Evolutionary conservation across 768 basidiomycete species (phyloP), one percentile per base, ranked within the genome.

Genomic region (Pleurotus salmoneostramineus): DNA sequence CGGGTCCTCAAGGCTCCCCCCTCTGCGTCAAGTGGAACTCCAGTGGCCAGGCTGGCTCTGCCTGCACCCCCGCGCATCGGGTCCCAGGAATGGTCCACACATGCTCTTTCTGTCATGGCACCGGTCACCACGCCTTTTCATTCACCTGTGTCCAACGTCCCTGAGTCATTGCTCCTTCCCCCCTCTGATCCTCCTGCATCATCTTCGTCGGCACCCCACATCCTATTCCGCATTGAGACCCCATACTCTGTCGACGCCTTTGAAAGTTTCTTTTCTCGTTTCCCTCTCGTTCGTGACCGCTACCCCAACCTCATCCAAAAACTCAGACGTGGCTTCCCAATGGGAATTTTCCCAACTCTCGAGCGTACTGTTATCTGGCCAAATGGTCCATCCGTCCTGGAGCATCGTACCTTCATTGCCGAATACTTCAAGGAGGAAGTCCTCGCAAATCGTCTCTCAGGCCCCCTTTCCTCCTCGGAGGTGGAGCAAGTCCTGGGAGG

Each of bases 401-500:
- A 40, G 0, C 43, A 64, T 49, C 12, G 12, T 0, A 40, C 61
- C 3, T 56, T 63, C 2, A 56, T 70, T 15, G 21, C 44, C 0
- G 34, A 59, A 0, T 69, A 71, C 32, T 36, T 70, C 3, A 11
- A 6, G 1, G 58, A 61, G 6, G 68, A 69, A 34, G 32, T 63
- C 2, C 8, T 6, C 0, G 58, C 61, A 0, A 57, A 61, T 12
- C 33, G 68, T 0, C 60, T 70, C 60, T 52, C 46, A 14, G 66
- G 69, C 32, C 69, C 68, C 6, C 68, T 63, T 48, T 55, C 67
- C 1, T 54, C 45, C 4, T 47, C 49, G 0, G 61, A 68, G 17
- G 43, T 63, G 0, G 66, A 71, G 21, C 10, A 6, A 4, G 63
- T 72, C n/a, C 51, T 74, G 2, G 21, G 58, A 1, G 69, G 72